Evolutionary conservation across 2,329 filamentous ascomycete species (phyloP).

Genomic region (Epichloe amarillans): DNA sequence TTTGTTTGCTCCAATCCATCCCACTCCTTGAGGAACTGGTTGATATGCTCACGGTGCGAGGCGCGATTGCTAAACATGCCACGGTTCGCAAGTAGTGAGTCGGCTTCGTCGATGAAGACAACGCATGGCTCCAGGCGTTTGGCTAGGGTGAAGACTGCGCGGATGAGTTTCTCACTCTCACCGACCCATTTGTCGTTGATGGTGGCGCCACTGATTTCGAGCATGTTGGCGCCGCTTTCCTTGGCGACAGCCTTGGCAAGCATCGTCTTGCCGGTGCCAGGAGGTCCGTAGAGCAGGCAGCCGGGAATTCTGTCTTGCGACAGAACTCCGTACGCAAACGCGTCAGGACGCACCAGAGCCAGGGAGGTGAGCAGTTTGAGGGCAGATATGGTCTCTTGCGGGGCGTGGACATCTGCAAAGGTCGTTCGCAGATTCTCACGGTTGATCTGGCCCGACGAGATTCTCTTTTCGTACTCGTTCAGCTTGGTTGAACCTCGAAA

Average conservation of each 20-base stretch:
- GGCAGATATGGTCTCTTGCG: constrained; percentile 70
- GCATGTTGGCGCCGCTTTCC: constrained; percentile 55
- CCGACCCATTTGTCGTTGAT: constrained; percentile 96
- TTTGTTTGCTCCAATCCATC: constrained; percentile 73
- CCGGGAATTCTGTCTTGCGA: constrained; percentile 85
- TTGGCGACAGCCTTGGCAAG: constrained; percentile 57
- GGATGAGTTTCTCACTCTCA: constrained; percentile 91
- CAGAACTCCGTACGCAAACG: constrained; percentile 91
- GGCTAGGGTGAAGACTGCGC: constrained; percentile 79
- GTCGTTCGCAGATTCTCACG: constrained; percentile 71
- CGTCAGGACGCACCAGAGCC: constrained; percentile 75
- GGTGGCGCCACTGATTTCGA: constrained; percentile 81
- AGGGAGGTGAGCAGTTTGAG: constrained; percentile 81
- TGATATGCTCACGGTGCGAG: constrained; percentile 79
- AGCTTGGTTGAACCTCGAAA: constrained; percentile 28
- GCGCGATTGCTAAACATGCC: constrained; percentile 50
- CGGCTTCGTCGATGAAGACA: constrained; percentile 94
- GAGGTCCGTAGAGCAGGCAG: constrained; percentile 75
- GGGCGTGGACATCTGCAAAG: constrained; percentile 76
- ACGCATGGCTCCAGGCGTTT: constrained; percentile 86
- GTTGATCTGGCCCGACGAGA: constrained; percentile 72
- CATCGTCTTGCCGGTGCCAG: constrained; percentile 63
- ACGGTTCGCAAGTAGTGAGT: constrained; percentile 76
- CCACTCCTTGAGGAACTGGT: constrained; percentile 95
- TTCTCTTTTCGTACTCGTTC: constrained; percentile 68